Base-by-base conservation (phyloP, 768 basidiomycete species). In the Hygrocybe punicea region DNA sequence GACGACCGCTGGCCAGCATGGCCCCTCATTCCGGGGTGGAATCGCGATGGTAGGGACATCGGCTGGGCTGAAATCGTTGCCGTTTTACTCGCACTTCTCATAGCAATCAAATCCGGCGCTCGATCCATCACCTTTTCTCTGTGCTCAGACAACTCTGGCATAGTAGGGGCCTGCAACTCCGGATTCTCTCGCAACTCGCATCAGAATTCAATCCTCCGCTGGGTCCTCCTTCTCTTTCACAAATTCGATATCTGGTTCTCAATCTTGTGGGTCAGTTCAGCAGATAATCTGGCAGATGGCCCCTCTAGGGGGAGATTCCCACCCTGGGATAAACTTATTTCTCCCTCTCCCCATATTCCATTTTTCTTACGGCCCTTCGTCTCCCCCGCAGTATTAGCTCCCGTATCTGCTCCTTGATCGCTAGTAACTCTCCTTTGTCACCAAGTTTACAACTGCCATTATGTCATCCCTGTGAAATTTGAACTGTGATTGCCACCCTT, bases 131-230 rank as follows among this genome's bases (percentile, higher is more conserved):
- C 60, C 39, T 9, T 70, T 5, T 54, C 63, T 21, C 51, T 69
- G 21, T 61, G 56, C 34, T 68, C 66, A 1, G 70, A 73, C 58
- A 73, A 70, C 56, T 23, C 63, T 21, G 71, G 71, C 21, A 55
- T 64, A 4, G 68, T 72, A 11, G 67, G 68, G 19, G 58, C 71
- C 11, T 65, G 62, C 11, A 6, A 16, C 11, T 35, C 51, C 23
- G 34, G 51, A 25, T n/a, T n/a, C n/a, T n/a, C n/a, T n/a, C n/a
- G n/a, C n/a, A n/a, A n/a, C n/a, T n/a, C n/a, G n/a, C n/a, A 35
- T 10, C 36, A 35, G 23, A 53, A 53, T 40, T 9, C 23, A 6
- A 53, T 53, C 14, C 51, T 53, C 16, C 35, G 51, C n/a, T 16
- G 37, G 7, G 37, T 53, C 16, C 9, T 53, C 23, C 6, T 21